A percentile compares a stretch with the other conserved stretches of the same genome.
Evolutionary conservation across 208 protist genomes (phyloP).

Genomic region (Leishmania arabica): DNA sequence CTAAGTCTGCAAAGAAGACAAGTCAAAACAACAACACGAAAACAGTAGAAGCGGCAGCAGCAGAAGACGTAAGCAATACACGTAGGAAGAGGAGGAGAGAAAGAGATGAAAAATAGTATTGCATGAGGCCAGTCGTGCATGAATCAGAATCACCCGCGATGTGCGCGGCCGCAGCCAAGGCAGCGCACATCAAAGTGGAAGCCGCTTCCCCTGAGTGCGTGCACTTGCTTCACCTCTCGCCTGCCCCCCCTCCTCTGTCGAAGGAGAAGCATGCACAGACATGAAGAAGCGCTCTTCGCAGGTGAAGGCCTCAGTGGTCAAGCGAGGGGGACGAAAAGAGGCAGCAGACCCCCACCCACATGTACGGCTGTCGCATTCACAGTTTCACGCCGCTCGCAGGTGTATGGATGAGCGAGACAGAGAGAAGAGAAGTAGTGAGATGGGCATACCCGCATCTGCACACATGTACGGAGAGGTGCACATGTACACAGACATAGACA

Average conservation of each 20-base stretch:
- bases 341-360: not conserved
- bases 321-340: not conserved
- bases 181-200: not conserved
- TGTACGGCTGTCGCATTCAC: not conserved
- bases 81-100: not conserved
- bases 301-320: not conserved
- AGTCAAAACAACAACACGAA: no score
- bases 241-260: not conserved
- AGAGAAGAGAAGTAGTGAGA: not conserved
- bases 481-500: not conserved
- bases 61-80: not conserved
- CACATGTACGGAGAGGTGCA: not conserved
- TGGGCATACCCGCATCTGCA: not conserved
- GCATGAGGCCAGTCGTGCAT: not conserved
- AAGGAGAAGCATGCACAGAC: not conserved
- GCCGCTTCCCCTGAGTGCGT: not conserved
- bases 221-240: not conserved
- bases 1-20: not conserved
- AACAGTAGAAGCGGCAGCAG: not conserved
- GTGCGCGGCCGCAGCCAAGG: not conserved
- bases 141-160: not conserved
- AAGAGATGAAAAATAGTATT: not conserved
- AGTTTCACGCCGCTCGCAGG: not conserved
- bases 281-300: not conserved
- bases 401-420: not conserved